phyloP scores from a whole-genome alignment of 495 filamentous ascomycete genomes.

The Aspergillus bridgeri region DNA sequence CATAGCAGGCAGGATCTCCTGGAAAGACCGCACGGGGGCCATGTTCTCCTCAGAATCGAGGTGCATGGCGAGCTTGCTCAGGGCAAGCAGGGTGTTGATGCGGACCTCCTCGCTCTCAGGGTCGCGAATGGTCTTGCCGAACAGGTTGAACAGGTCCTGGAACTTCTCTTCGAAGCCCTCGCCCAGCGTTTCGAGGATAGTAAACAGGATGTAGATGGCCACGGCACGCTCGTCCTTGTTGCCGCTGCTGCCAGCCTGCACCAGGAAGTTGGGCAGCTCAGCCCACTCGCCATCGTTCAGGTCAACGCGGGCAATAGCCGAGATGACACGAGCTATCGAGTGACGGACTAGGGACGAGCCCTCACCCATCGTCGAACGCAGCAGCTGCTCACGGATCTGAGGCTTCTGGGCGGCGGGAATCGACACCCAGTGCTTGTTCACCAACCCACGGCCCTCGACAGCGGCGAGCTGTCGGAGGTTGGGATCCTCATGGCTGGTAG shows the following conservation, averaged over 20 bases:
- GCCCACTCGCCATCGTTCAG: constrained; percentile 83
- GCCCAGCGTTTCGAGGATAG: constrained; percentile 80
- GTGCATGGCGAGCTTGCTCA: constrained; percentile 83
- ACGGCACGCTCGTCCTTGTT: constrained; percentile 82
- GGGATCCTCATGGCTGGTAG: constrained; percentile 66
- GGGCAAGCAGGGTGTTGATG: constrained; percentile 90
- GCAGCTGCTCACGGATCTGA: constrained; percentile 72
- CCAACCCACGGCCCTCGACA: constrained; percentile 77
- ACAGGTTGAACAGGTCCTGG: constrained; percentile 73
- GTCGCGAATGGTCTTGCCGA: constrained; percentile 83
- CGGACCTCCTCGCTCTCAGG: constrained; percentile 87
- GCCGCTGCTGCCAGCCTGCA: constrained; percentile 65
- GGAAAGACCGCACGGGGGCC: constrained; percentile 66
- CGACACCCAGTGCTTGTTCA: constrained; percentile 79
- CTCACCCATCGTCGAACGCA: constrained; percentile 78
- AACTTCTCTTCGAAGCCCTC: constrained; percentile 75
- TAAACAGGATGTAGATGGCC: constrained; percentile 87
- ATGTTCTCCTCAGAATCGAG: constrained; percentile 81
- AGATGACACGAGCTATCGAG: constrained; percentile 81
- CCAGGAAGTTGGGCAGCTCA: constrained; percentile 71
- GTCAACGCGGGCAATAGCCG: constrained; percentile 81
- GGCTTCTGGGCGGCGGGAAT: constrained; percentile 64
- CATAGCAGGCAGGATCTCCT: constrained; percentile 79
- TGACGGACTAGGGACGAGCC: constrained; percentile 71
- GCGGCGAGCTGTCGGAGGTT: constrained; percentile 84